Evolutionary conservation across 352 stramenopile genomes (phyloP), one percentile per base, ranked within the genome.

Genomic region (Globisporangium megalacanthum): DNA sequence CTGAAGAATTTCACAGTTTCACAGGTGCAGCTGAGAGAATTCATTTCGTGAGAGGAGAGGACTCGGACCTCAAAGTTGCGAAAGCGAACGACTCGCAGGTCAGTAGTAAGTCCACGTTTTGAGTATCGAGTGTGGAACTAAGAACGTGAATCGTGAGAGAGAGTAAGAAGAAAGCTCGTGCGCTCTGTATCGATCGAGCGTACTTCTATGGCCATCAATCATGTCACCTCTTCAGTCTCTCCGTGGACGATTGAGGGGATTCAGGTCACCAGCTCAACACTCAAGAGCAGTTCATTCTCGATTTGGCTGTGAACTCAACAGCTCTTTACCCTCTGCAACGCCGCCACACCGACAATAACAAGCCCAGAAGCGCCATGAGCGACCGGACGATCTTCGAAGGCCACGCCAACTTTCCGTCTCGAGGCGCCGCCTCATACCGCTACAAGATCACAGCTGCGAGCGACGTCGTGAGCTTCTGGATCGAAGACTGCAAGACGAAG

Each of bases 401-500:
- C 4, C 15, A 19, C 25, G 15, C 8, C 15, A 37, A 5, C 6
- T 58, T 58, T 14, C 29, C 52, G 52, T 58, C 42, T 20, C 52
- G 44, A 6, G 6, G 2, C 7, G 25, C 17, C 11, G n/a, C 7
- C 9, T 35, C 52, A 25, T 58, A 58, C 15, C 52, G 52, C 22
- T 58, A 58, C 41, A 57, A 58, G 33, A 22, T 58, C 9, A 35
- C 41, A 19, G 19, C 41, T 1, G n/a, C 7, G 4, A 39, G 11
- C 14, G 52, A 52, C 15, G 14, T 14, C 11, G 35, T 51, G 31
- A 50, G 14, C 25, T 49, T 58, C 29, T 51, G 52, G 52, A 29
- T 58, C 9, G 52, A 58, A 10, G 52, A 51, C 19, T 31, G 41
- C 22, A 49, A 42, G 25, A 52, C 25, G 11, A 58, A 58, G 41